Evolutionary conservation across 176 grass and related monocot species (phyloP).

Genomic region (Sorghum bicolor): DNA sequence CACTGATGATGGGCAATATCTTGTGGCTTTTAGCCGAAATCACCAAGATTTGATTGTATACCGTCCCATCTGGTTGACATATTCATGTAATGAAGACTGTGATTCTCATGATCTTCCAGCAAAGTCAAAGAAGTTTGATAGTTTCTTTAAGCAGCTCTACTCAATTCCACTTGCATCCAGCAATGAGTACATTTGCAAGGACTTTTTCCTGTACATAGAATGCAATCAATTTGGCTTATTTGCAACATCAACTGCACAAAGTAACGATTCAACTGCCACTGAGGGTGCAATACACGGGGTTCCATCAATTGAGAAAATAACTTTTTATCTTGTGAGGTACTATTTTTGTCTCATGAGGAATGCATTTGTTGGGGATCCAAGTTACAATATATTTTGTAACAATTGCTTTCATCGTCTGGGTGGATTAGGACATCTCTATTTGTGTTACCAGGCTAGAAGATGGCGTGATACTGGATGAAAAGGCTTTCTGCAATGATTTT

Average conservation of each 20-base stretch:
- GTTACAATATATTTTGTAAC: slow-evolving; percentile 15
- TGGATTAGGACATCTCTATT: slow-evolving; percentile 34
- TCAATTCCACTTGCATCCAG: slow-evolving; percentile 69
- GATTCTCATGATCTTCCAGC: slow-evolving; percentile 50
- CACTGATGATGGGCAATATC: slow-evolving; percentile 87
- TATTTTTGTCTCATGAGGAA: slow-evolving; percentile 13
- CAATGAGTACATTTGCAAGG: slow-evolving; percentile 87
- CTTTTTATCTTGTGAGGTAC: slow-evolving; percentile 97
- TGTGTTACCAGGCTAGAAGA: slow-evolving; percentile 71
- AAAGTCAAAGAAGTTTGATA: slow-evolving; percentile 65
- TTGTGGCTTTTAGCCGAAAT: slow-evolving; percentile 84
- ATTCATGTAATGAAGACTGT: slow-evolving; percentile 67
- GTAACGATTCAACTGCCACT: slow-evolving; percentile 43
- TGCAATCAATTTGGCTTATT: slow-evolving; percentile 69
- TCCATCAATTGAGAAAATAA: slow-evolving; percentile 91
- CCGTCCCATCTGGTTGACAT: slow-evolving; percentile 71
- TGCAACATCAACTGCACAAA: slow-evolving; percentile 84
- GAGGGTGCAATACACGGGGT: slow-evolving; percentile 77
- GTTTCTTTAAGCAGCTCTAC: slow-evolving; percentile 79
- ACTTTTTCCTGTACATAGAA: slow-evolving; percentile 87
- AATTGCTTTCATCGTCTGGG: slow-evolving; percentile 28
- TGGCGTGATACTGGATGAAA: slow-evolving; percentile 78
- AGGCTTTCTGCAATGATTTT: slow-evolving; percentile 88
- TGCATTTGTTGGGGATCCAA: not conserved
- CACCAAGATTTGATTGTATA: slow-evolving; percentile 90